Evolutionary conservation across 495 filamentous ascomycete genomes (phyloP).

Genomic region (Echria macrotheca): DNA sequence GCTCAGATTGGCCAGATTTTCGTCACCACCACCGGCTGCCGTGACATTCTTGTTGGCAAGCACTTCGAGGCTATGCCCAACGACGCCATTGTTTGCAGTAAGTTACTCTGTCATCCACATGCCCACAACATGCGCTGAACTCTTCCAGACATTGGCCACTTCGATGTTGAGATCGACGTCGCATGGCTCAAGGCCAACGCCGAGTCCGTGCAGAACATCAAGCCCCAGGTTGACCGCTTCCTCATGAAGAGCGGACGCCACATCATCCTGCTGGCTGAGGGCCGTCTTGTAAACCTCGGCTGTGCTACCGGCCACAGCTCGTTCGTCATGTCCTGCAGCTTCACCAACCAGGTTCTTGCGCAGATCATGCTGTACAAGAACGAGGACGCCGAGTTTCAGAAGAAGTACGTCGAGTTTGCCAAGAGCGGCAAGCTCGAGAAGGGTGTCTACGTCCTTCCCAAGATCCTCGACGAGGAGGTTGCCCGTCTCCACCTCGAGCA

Average conservation of each 20-base stretch:
- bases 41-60: constrained; percentile 85
- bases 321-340: constrained; percentile 99
- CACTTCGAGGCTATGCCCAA: constrained; percentile 98
- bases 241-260: constrained; percentile 88
- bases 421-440: constrained; percentile 79
- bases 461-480: constrained; percentile 98
- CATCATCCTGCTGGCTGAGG: constrained; percentile 97
- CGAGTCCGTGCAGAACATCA: constrained; percentile 92
- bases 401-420: constrained; percentile 95
- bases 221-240: constrained; percentile 99
- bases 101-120: constrained; percentile 29
- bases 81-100: constrained; percentile 98
- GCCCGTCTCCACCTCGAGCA: constrained; percentile 87
- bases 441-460: constrained; percentile 95
- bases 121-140: background rate
- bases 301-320: constrained; percentile 99
- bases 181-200: constrained; percentile 97
- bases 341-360: constrained; percentile 99
- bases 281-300: constrained; percentile 97
- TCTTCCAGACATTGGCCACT: constrained; percentile 88
- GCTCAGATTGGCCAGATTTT: constrained; percentile 88
- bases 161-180: constrained; percentile 99
- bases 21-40: constrained; percentile 98
- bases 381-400: constrained; percentile 75
- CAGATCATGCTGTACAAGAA: constrained; percentile 98